Evolutionary conservation across 2,329 filamentous ascomycete species (phyloP).

Genomic region (Diaporthe destruens): DNA sequence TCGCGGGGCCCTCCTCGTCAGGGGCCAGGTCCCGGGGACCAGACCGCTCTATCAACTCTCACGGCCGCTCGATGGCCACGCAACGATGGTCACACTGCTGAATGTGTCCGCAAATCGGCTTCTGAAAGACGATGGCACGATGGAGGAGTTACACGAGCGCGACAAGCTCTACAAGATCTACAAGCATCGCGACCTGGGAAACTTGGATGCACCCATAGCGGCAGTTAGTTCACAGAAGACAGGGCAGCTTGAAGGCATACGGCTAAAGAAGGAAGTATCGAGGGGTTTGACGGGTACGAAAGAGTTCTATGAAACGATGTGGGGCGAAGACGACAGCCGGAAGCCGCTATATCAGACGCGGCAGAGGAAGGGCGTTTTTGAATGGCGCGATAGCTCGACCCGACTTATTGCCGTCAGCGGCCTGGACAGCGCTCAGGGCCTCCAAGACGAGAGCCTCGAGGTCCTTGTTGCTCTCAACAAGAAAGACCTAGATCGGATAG

Average conservation of each 20-base stretch:
- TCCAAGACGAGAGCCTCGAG: conserved; percentile 23
- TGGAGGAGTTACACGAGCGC: not conserved
- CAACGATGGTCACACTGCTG: conserved; percentile 4
- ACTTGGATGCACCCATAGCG: not conserved
- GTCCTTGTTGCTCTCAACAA: conserved; percentile 32
- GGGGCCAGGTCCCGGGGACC: not conserved
- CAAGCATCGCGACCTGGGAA: not conserved
- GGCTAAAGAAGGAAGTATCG: not conserved
- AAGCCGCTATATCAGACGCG: conserved; percentile 13
- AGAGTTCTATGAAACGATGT: not conserved
- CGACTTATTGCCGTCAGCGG: conserved; percentile 25
- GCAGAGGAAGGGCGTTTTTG: conserved; percentile 32
- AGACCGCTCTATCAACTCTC: conserved; percentile 34
- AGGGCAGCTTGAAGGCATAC: conserved; percentile 19
- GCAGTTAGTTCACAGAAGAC: conserved; percentile 5
- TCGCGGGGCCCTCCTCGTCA: conserved; percentile 2
- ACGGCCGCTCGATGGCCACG: conserved; percentile 13
- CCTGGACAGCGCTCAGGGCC: not conserved
- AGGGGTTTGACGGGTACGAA: conserved; percentile 4
- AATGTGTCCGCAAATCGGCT: not conserved
- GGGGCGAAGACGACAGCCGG: conserved; percentile 1
- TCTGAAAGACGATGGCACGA: conserved; percentile 10
- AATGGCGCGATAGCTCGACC: conserved; percentile 28
- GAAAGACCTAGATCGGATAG: conserved; percentile 14
- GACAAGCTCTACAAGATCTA: conserved; percentile 34